Evolutionary conservation across 306 rosid species (phyloP).

Genomic region (Dicorynia guianensis): DNA sequence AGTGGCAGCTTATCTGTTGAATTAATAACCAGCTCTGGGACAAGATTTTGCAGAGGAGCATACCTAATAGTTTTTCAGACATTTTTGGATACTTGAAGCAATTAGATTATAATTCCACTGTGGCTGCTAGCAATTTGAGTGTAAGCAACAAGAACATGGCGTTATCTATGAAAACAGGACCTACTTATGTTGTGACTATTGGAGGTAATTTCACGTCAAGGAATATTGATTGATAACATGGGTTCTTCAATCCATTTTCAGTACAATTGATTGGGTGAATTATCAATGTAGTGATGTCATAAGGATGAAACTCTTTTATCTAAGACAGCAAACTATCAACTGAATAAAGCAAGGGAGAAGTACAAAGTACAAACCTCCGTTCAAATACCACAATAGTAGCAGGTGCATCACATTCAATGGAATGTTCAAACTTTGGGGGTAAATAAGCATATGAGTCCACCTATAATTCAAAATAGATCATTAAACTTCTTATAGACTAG

Average conservation of each 20-base stretch:
- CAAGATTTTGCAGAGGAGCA: constrained; percentile 54
- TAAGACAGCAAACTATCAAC: constrained; percentile 15
- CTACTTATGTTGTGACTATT: constrained; percentile 11
- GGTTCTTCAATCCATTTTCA: constrained; percentile 26
- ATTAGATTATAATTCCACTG: constrained; percentile 24
- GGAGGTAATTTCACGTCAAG: constrained; percentile 13
- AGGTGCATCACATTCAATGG: constrained; percentile 61
- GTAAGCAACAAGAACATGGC: constrained; percentile 24
- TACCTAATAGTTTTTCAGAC: constrained; percentile 52
- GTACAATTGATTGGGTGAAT: constrained; percentile 33
- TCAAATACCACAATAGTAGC: constrained; percentile 79
- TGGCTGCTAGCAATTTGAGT: constrained; percentile 26
- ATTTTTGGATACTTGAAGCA: constrained; percentile 32
- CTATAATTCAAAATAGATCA: constrained; percentile 54
- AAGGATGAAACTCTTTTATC: constrained; percentile 9
- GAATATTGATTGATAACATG: constrained; percentile 36
- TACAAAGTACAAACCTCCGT: constrained; percentile 71
- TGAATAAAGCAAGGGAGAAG: constrained; percentile 24
- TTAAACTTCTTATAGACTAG: constrained; percentile 26
- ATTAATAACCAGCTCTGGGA: constrained; percentile 62
- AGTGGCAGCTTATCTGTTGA: constrained; percentile 85
- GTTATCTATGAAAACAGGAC: constrained; percentile 27
- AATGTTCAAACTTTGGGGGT: constrained; percentile 80
- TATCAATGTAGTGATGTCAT: constrained; percentile 31
- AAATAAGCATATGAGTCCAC: constrained; percentile 87